Percentiles rank a stretch among this genome's conserved stretches.
phyloP scores from a whole-genome alignment of 768 basidiomycete genomes.

The Lenzites betulinus region DNA sequence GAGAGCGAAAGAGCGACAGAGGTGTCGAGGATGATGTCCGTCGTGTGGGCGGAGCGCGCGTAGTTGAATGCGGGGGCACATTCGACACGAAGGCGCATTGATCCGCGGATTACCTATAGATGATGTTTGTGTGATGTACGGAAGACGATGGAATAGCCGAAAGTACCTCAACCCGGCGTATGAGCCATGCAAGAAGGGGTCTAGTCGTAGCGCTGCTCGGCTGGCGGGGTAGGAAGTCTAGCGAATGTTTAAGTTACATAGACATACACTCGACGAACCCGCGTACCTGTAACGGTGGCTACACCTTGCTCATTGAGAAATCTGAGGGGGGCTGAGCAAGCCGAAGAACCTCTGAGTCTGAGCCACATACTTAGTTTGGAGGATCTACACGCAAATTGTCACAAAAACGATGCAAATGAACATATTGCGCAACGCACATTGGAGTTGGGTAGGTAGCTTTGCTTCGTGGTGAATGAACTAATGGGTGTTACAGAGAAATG shows the following conservation, averaged over 20 bases:
- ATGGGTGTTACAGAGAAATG: constrained; percentile 89
- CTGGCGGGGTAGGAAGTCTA: constrained; percentile 81
- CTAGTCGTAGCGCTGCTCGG: constrained; percentile 43
- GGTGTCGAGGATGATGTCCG: constrained; percentile 53
- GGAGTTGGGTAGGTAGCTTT: constrained; percentile 81
- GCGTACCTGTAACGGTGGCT: constrained; percentile 72
- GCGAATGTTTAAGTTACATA: constrained; percentile 4
- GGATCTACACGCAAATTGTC: constrained; percentile 48
- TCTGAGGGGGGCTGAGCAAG: constrained; percentile 29
- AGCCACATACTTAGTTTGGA: constrained; percentile 72
- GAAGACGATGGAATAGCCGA: neutral
- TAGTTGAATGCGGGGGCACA: constrained; percentile 98
- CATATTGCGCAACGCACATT: constrained; percentile 52
- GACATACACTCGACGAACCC: neutral
- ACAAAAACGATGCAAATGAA: constrained; percentile 1
- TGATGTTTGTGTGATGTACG: neutral
- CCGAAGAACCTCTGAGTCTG: neutral
- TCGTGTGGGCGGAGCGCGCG: constrained; percentile 73
- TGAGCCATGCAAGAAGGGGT: constrained; percentile 80
- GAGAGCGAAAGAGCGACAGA: constrained; percentile 33
- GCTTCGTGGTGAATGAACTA: constrained; percentile 69
- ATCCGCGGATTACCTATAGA: constrained; percentile 76
- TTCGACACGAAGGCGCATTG: constrained; percentile 77
- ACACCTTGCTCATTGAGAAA: constrained; percentile 91
- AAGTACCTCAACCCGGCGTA: constrained; percentile 73